Evolutionary conservation across 768 basidiomycete genomes (phyloP).

Genomic region (Dendrothele bispora): DNA sequence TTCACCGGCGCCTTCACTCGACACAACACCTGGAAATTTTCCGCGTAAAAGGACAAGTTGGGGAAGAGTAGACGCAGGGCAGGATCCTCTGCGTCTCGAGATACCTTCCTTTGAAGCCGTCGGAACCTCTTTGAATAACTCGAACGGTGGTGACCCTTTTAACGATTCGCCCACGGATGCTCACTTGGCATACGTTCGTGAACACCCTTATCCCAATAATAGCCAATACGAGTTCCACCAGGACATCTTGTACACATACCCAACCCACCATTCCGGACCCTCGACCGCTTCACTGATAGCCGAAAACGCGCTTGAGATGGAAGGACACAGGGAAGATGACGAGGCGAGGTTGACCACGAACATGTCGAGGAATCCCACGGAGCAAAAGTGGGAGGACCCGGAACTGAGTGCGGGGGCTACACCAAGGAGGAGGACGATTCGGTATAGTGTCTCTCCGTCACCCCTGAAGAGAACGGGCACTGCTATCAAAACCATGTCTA

Average conservation of each 20-base stretch:
- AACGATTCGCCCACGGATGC: constrained; percentile 40
- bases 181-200: constrained; percentile 15
- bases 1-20: constrained; percentile 59
- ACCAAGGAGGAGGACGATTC: constrained; percentile 42
- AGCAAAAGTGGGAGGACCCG: constrained; percentile 39
- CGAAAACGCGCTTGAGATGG: constrained; percentile 31
- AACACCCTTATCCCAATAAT: constrained; percentile 31
- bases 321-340: constrained; percentile 56
- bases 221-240: constrained; percentile 31
- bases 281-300: constrained; percentile 55
- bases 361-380: constrained; percentile 38
- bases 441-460: constrained; percentile 55
- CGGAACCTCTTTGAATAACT: constrained; percentile 8
- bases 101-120: constrained; percentile 22
- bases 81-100: constrained; percentile 48
- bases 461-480: constrained; percentile 63
- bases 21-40: constrained; percentile 47
- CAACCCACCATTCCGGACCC: constrained; percentile 42
- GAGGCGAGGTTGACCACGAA: constrained; percentile 57
- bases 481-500: constrained; percentile 57
- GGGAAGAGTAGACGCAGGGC: constrained; percentile 45
- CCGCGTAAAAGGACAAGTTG: constrained; percentile 62
- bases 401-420: constrained; percentile 44
- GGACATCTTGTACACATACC: constrained; percentile 32
- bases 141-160: constrained; percentile 49